A percentile compares a stretch with the other conserved stretches of the same genome.
These are phyloP conservation scores for Mycena galopus DNA, from an alignment of 768 basidiomycete genomes.

Conservation along the genomic window DNA sequence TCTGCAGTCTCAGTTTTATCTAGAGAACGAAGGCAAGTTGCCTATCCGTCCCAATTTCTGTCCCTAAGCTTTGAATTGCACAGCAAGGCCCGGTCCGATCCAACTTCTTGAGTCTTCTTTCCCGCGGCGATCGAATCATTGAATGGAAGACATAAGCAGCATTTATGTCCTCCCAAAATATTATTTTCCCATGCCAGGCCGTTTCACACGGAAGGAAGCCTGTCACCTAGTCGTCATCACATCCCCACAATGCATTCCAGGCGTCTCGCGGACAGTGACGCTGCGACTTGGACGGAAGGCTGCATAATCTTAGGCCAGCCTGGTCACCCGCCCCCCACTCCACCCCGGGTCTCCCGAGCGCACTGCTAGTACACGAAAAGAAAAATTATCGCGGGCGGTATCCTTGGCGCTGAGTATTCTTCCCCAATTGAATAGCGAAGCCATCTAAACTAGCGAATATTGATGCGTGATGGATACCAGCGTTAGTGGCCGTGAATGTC, in stretches of 20 bases:
- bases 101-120: too few species aligned
- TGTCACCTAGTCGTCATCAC: too few species aligned
- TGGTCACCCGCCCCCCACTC: neutral
- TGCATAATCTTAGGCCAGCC: neutral
- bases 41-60: too few species aligned
- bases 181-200: neutral
- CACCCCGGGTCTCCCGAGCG: too few species aligned
- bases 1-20: neutral
- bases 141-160: too few species aligned
- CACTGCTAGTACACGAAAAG: too few species aligned
- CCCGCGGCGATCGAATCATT: neutral
- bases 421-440: neutral
- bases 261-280: neutral
- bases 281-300: neutral
- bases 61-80: neutral
- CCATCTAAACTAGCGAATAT: neutral
- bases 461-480: conserved; percentile 17
- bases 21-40: too few species aligned
- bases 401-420: neutral
- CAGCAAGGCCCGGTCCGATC: neutral
- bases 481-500: conserved; percentile 8
- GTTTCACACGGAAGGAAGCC: neutral
- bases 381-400: too few species aligned
- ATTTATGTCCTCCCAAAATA: neutral
- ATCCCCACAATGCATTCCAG: conserved; percentile 4